These are phyloP conservation scores for Beauveria australis DNA, from an alignment of 2,329 filamentous ascomycete species.

Conservation along the genomic window DNA sequence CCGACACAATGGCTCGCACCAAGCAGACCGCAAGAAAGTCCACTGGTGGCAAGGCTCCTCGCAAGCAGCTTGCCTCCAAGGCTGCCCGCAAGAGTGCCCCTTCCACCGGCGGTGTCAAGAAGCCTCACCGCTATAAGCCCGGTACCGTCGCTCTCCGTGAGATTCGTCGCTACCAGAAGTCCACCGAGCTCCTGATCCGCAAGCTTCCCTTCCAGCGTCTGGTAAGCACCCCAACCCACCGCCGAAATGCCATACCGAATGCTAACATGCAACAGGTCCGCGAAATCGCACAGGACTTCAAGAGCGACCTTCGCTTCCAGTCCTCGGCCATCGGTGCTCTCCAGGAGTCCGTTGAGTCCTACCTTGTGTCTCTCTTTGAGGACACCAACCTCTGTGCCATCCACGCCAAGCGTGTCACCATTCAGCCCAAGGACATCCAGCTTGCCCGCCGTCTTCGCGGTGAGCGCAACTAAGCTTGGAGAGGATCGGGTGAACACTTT, in stretches of 20 bases:
- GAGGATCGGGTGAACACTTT: conserved; percentile 23
- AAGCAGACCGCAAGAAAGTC: conserved; percentile 68
- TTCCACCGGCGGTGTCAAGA: conserved; percentile 95
- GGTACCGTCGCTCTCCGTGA: conserved; percentile 96
- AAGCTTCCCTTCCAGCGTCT: conserved; percentile 98
- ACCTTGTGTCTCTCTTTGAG: conserved; percentile 95
- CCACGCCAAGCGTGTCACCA: conserved; percentile 97
- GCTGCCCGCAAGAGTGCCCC: conserved; percentile 97
- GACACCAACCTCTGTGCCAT: conserved; percentile 80
- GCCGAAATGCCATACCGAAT: neutral
- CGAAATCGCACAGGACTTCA: conserved; percentile 95
- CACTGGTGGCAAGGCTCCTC: conserved; percentile 69
- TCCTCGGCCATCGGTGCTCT: conserved; percentile 94
- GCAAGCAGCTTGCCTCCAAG: conserved; percentile 99
- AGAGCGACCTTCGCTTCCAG: conserved; percentile 95
- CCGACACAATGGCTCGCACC: conserved; percentile 52
- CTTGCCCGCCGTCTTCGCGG: conserved; percentile 91
- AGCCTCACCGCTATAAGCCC: conserved; percentile 85
- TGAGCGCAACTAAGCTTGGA: conserved; percentile 65
- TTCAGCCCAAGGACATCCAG: conserved; percentile 96
- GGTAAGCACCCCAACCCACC: conserved; percentile 37
- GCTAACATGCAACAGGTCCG: conserved; percentile 49
- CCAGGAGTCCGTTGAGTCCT: conserved; percentile 97
- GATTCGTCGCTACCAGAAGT: conserved; percentile 97
- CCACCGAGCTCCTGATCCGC: conserved; percentile 88